Evolutionary conservation across 2,329 filamentous ascomycete species (phyloP).

Genomic region (Penicillium digitatum): DNA sequence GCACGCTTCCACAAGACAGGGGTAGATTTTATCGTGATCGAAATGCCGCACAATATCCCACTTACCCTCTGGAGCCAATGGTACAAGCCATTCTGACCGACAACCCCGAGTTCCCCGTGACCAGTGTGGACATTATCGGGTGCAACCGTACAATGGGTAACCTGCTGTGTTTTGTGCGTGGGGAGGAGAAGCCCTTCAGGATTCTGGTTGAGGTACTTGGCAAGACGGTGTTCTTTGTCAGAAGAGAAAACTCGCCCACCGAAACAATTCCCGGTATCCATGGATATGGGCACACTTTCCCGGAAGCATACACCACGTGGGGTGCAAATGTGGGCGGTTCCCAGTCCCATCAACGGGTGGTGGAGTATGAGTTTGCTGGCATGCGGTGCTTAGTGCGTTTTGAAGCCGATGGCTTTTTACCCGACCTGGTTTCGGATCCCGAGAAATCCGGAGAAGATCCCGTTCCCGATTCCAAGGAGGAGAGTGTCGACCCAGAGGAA

Average conservation of each 20-base stretch:
- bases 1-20: slow-evolving; percentile 42
- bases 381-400: slow-evolving; percentile 53
- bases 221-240: slow-evolving; percentile 59
- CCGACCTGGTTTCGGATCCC: slow-evolving; percentile 4
- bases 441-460: neutral
- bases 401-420: slow-evolving; percentile 57
- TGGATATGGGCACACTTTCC: slow-evolving; percentile 65
- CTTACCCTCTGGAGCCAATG: slow-evolving; percentile 45
- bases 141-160: slow-evolving; percentile 61
- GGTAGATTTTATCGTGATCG: slow-evolving; percentile 47
- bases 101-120: slow-evolving; percentile 35
- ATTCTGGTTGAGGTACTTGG: slow-evolving; percentile 56
- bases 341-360: slow-evolving; percentile 58
- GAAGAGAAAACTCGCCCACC: slow-evolving; percentile 57
- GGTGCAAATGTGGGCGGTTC: slow-evolving; percentile 52
- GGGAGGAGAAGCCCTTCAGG: slow-evolving; percentile 50
- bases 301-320: slow-evolving; percentile 64
- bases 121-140: slow-evolving; percentile 52
- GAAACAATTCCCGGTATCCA: slow-evolving; percentile 54
- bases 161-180: slow-evolving; percentile 55
- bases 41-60: slow-evolving; percentile 33
- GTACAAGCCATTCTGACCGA: slow-evolving; percentile 42
- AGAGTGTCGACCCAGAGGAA: neutral
- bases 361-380: slow-evolving; percentile 56
- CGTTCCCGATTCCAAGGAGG: neutral